phyloP scores from a whole-genome alignment of 2,329 filamentous ascomycete species.

The Monosporascus sp. region DNA sequence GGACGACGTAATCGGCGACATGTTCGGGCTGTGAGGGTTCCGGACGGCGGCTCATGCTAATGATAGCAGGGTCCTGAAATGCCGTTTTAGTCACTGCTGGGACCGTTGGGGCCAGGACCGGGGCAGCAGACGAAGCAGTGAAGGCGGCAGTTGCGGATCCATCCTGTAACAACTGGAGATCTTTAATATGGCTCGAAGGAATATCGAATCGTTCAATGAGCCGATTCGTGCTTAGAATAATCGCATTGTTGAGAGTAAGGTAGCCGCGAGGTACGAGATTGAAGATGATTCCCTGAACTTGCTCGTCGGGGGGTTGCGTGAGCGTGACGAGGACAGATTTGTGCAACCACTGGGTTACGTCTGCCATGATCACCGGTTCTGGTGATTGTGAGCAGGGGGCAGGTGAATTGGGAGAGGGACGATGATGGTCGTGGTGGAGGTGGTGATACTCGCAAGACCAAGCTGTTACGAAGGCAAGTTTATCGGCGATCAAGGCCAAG shows the following conservation, averaged over 20 bases:
- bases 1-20: slow-evolving; percentile 14
- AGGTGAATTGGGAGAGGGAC: no score
- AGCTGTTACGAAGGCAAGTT: no score
- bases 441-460: no score
- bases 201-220: background rate
- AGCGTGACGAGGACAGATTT: background rate
- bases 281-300: background rate
- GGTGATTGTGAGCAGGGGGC: no score
- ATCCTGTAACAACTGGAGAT: slow-evolving; percentile 13
- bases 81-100: slow-evolving; percentile 28
- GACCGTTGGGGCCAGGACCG: slow-evolving; percentile 14
- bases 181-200: slow-evolving; percentile 14
- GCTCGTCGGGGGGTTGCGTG: background rate
- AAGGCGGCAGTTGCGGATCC: slow-evolving; percentile 1
- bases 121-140: slow-evolving; percentile 11
- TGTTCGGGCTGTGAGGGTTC: slow-evolving; percentile 11
- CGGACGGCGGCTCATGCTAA: slow-evolving; percentile 55
- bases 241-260: background rate
- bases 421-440: no score
- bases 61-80: slow-evolving; percentile 78
- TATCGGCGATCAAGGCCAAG: no score
- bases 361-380: background rate
- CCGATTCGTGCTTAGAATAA: background rate
- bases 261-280: background rate
- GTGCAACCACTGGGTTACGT: background rate